phyloP scores from a whole-genome alignment of 2,329 filamentous ascomycete species.

The Parascedosporium putredinis region DNA sequence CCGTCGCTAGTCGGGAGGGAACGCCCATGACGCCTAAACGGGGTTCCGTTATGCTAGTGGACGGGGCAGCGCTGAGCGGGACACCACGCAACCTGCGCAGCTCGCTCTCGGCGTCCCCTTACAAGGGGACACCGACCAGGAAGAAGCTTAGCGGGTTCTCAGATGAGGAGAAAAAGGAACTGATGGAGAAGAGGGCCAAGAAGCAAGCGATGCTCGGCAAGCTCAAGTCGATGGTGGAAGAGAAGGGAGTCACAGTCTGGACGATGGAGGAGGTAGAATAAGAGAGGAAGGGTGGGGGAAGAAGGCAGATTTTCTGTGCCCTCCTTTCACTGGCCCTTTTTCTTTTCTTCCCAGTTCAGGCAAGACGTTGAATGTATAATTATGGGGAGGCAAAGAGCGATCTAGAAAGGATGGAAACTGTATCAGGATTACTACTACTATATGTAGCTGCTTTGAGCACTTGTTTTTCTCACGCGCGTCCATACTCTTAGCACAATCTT shows the following conservation, averaged over 20 bases:
- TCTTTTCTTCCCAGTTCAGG: conserved; percentile 1
- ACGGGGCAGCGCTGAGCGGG: conserved; percentile 19
- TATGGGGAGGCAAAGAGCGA: too few species aligned
- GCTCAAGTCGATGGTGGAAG: conserved; percentile 37
- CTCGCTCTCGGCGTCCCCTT: conserved; percentile 22
- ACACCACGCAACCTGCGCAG: conserved; percentile 27
- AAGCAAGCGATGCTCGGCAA: conserved; percentile 42
- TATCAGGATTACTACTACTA: too few species aligned
- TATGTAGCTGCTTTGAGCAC: too few species aligned
- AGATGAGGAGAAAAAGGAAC: conserved; percentile 43
- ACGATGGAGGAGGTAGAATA: conserved; percentile 38
- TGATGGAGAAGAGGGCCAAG: conserved; percentile 43
- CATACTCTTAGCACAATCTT: too few species aligned
- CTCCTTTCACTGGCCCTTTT: not conserved
- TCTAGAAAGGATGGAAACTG: too few species aligned
- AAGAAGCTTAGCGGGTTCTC: conserved; percentile 55
- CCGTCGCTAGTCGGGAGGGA: conserved; percentile 29
- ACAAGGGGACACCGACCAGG: conserved; percentile 37
- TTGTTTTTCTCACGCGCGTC: too few species aligned
- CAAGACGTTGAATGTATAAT: too few species aligned
- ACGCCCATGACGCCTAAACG: conserved; percentile 27
- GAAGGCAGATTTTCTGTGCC: not conserved
- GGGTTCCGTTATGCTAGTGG: conserved; percentile 26
- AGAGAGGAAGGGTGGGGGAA: conserved; percentile 1
- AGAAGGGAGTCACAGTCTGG: conserved; percentile 39